Conservation (phyloP, 2,329 filamentous ascomycete species). For the Fusarium caatingaense region DNA sequence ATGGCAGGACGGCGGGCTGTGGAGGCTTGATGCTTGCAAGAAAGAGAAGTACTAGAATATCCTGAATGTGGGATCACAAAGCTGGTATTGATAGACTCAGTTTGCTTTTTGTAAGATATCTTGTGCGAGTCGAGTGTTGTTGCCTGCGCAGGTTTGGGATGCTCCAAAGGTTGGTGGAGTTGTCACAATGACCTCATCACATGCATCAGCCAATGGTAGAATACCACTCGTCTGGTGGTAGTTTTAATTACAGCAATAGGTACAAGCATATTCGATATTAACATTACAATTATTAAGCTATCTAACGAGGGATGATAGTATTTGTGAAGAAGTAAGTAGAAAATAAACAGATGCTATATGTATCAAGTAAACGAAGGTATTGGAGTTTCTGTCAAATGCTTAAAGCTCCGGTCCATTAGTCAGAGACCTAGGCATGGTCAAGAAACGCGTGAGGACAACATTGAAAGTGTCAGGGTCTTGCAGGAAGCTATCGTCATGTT, state of each 20-base stretch:
- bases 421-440: neutral
- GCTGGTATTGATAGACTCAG: neutral
- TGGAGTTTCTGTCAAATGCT: rapidly evolving
- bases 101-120: neutral
- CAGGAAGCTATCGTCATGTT: neutral
- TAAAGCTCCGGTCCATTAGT: neutral
- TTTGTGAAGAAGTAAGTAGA: neutral
- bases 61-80: neutral
- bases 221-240: neutral
- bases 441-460: neutral
- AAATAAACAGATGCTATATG: neutral
- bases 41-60: neutral
- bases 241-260: neutral
- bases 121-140: neutral
- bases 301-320: neutral
- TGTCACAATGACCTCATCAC: constrained; percentile 10
- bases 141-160: neutral
- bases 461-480: neutral
- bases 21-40: neutral
- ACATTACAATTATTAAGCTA: neutral
- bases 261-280: neutral
- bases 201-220: neutral
- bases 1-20: too few species aligned
- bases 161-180: neutral
- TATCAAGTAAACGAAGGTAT: neutral